Evolutionary conservation across 129 eudicot species (phyloP).

Genomic region (Artemisia tridentata): DNA sequence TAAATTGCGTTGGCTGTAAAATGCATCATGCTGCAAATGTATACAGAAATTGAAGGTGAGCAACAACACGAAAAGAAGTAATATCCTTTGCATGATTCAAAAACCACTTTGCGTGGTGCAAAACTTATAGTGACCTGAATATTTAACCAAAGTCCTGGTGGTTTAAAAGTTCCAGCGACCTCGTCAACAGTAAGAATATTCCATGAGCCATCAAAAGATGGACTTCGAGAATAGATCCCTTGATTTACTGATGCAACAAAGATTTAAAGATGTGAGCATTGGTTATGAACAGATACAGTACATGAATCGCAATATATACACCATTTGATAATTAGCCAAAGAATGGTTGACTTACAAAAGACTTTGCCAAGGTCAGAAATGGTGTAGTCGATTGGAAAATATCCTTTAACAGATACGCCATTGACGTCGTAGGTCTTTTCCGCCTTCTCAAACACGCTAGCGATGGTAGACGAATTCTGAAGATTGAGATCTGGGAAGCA

Average conservation of each 20-base stretch:
- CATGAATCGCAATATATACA: not conserved
- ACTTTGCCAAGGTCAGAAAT: constrained; percentile 39
- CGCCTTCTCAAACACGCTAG: not conserved
- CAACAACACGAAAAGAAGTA: too few species aligned
- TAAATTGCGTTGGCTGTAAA: constrained; percentile 65
- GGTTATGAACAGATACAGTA: not conserved
- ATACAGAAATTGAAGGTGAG: too few species aligned
- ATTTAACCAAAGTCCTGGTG: constrained; percentile 74
- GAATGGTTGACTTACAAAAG: constrained; percentile 40
- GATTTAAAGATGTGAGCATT: not conserved
- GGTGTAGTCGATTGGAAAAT: constrained; percentile 56
- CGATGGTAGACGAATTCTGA: constrained; percentile 34
- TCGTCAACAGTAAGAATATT: constrained; percentile 45
- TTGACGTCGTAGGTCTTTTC: constrained; percentile 41
- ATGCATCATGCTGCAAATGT: constrained; percentile 49
- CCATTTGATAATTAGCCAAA: not conserved
- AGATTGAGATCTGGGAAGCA: constrained; percentile 49
- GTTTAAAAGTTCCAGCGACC: constrained; percentile 32
- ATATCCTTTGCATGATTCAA: too few species aligned
- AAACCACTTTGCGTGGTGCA: too few species aligned
- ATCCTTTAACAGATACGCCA: constrained; percentile 39
- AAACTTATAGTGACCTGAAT: constrained; percentile 23
- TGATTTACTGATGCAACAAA: constrained; percentile 53
- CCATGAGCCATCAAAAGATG: constrained; percentile 35
- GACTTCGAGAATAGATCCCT: constrained; percentile 51